Percentiles rank a stretch among this genome's conserved stretches.
These are phyloP conservation scores for Sporisorium sorghi DNA, from an alignment of 1,284 basidiomycete genomes.

Conservation along the genomic window DNA sequence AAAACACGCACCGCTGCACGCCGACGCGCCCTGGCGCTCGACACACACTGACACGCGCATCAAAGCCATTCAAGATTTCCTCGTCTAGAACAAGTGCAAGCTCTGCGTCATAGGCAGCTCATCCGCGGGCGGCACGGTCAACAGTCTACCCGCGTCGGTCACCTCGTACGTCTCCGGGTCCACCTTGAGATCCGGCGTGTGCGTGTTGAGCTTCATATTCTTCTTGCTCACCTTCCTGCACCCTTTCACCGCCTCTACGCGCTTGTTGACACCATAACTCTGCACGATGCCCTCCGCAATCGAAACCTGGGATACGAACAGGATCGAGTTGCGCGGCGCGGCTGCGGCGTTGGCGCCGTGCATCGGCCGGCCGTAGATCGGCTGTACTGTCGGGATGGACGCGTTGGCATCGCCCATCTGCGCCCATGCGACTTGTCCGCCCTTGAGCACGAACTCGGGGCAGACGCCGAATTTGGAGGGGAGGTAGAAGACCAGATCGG, in stretches of 20 bases:
- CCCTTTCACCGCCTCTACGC: constrained; percentile 79
- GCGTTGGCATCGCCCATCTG: constrained; percentile 93
- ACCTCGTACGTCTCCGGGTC: constrained; percentile 83
- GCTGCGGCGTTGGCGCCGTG: constrained; percentile 82
- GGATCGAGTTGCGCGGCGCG: constrained; percentile 82
- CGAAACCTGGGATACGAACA: constrained; percentile 75
- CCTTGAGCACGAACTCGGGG: constrained; percentile 93
- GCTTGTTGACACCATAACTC: constrained; percentile 81
- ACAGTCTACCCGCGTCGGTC: constrained; percentile 50
- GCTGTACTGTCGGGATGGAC: constrained; percentile 89
- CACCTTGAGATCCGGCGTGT: constrained; percentile 83
- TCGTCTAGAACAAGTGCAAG: constrained; percentile 29
- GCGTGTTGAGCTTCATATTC: constrained; percentile 93
- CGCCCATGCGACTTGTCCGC: constrained; percentile 90
- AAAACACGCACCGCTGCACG: constrained; percentile 22
- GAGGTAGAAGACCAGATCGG: constrained; percentile 94
- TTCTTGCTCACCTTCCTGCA: constrained; percentile 84
- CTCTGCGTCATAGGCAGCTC: constrained; percentile 58
- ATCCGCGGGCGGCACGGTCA: constrained; percentile 59
- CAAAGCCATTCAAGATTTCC: too few relatives aligned
- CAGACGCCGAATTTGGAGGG: constrained; percentile 91
- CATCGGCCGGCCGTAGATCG: constrained; percentile 86
- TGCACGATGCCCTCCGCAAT: constrained; percentile 73
- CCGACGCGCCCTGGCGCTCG: constrained; percentile 5
- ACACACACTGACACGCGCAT: too few relatives aligned